Base-by-base conservation (phyloP, 1,284 basidiomycete genomes). In the Ustilago vetiveriae region DNA sequence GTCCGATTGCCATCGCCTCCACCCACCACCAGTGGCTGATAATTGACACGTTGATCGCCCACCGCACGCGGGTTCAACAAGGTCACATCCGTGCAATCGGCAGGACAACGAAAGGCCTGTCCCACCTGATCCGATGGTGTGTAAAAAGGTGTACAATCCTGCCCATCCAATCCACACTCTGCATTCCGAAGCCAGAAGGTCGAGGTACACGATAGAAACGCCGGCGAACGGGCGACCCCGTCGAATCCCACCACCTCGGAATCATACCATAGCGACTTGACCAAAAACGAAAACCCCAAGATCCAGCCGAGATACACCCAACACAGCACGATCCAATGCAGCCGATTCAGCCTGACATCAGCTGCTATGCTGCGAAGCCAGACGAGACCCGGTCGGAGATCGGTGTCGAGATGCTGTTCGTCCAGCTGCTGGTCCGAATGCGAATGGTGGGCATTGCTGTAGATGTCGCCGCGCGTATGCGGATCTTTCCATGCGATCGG, bases 1-100 rank as follows among this genome's bases (percentile, higher is more conserved):
- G 67, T 66, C 9, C 48, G 26, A 6, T 48, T 39, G 1, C 38
- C 51, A 39, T 69, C 63, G 4, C 90, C 90, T 14, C 92, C 92
- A 9, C 92, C 92, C 1, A 94, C 90, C 44, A 94, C 86, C 21
- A 94, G 84, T 6, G 92, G 90, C 19, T 87, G 85, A 71, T 88
- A 90, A 35, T 87, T 87, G 33, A 89, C 85, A 62, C 88, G 84
- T 50, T 87, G 82, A 55, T 87, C 81, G 24, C 92, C 92, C n/a
- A 94, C 85, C 0, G 90, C 67, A 40, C 91, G 85, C 10, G 88
- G 88, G 72, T 92, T 92, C 71, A 89, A 87, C 33, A 94, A 84
- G 32, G 89, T 87, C 39, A 89, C 87, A 17, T 83, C 84, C 27
- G 85, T 83, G 74, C 91, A 92, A 50, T 87, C 87, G 8, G 90